Evolutionary conservation across 768 basidiomycete species (phyloP).

Genomic region (Lactarius quietus): DNA sequence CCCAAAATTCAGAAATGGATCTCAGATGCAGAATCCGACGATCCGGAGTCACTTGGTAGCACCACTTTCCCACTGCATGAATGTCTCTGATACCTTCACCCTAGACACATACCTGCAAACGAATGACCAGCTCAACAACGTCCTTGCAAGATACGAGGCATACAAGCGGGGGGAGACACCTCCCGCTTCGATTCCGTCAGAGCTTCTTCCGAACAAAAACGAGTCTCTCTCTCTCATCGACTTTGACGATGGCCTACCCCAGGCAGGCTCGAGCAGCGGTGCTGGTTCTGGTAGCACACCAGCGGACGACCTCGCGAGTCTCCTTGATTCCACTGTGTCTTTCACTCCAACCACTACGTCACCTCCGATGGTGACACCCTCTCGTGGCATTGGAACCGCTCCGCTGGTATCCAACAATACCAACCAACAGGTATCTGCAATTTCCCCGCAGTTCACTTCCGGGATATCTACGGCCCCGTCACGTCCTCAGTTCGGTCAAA

Average conservation of each 20-base stretch:
- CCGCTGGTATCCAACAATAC: background rate
- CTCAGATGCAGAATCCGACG: slow-evolving; percentile 84
- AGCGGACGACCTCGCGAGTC: slow-evolving; percentile 56
- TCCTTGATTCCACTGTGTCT: slow-evolving; percentile 45
- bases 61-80: background rate
- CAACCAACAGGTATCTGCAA: slow-evolving; percentile 8
- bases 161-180: slow-evolving; percentile 90
- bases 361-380: background rate
- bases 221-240: slow-evolving; percentile 62
- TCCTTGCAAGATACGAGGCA: slow-evolving; percentile 84
- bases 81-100: slow-evolving; percentile 2
- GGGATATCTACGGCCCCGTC: background rate
- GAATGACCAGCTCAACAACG: slow-evolving; percentile 97
- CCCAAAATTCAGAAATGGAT: slow-evolving; percentile 99
- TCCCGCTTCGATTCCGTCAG: slow-evolving; percentile 59
- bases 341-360: no score
- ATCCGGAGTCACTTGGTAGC: slow-evolving; percentile 83
- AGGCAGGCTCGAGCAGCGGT: slow-evolving; percentile 26
- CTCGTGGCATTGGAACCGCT: slow-evolving; percentile 9
- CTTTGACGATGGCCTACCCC: slow-evolving; percentile 53
- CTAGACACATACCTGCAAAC: slow-evolving; percentile 90
- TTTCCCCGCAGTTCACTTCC: slow-evolving; percentile 12
- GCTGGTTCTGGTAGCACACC: slow-evolving; percentile 29
- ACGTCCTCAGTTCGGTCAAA: slow-evolving; percentile 22
- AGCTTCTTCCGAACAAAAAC: slow-evolving; percentile 41